phyloP scores from a whole-genome alignment of 139 green algal genomes.

The Chlorella vulgaris region DNA sequence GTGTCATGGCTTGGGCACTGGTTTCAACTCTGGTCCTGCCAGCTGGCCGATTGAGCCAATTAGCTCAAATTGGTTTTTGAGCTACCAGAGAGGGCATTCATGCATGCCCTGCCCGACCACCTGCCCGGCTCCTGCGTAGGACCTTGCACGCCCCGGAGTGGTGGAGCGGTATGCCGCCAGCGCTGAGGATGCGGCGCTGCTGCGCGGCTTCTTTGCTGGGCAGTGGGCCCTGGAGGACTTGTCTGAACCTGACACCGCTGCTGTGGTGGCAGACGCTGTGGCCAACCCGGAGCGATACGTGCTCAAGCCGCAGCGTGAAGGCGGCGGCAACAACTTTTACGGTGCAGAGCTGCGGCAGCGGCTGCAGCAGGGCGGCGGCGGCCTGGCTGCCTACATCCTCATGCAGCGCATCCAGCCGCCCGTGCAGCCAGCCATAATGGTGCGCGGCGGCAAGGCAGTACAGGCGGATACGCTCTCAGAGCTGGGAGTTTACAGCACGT shows the following conservation, averaged over 20 bases:
- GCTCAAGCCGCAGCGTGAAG: constrained; percentile 95
- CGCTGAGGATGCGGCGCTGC: constrained; percentile 34
- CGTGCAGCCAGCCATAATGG: constrained; percentile 50
- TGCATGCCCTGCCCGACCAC: neutral
- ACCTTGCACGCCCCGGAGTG: constrained; percentile 65
- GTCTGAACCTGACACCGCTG: constrained; percentile 37
- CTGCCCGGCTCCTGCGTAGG: constrained; percentile 29
- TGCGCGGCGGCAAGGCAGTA: constrained; percentile 66
- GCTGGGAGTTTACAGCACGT: constrained; percentile 90
- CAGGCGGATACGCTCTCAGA: constrained; percentile 87
- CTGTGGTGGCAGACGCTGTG: constrained; percentile 68
- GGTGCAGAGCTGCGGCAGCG: constrained; percentile 63
- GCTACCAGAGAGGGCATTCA: too few species aligned
- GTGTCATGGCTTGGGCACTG: too few species aligned
- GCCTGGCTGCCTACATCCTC: constrained; percentile 90
- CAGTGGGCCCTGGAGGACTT: constrained; percentile 91
- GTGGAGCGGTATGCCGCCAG: constrained; percentile 69
- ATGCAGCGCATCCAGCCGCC: constrained; percentile 96
- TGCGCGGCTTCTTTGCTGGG: constrained; percentile 89
- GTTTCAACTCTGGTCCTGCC: too few species aligned
- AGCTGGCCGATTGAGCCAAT: too few species aligned
- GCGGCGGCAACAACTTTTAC: constrained; percentile 98
- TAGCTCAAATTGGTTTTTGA: too few species aligned
- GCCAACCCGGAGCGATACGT: constrained; percentile 84
- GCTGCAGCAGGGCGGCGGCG: constrained; percentile 49